phyloP scores from a whole-genome alignment of 225 moss, liverwort and hornwort species.

The Sphagnum contortum region DNA sequence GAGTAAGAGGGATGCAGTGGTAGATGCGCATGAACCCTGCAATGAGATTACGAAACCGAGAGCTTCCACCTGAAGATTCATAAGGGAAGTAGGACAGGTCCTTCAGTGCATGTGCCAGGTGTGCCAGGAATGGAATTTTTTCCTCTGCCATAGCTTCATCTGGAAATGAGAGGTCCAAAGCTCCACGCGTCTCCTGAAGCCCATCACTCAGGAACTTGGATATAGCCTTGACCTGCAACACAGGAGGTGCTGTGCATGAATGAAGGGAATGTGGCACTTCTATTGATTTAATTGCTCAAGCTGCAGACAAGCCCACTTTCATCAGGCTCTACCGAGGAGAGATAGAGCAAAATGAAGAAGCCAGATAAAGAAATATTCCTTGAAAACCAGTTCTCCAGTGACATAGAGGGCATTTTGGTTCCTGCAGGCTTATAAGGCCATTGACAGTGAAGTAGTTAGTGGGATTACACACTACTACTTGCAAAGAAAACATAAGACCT shows the following conservation, averaged over 20 bases:
- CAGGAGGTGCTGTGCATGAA: background rate
- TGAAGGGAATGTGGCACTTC: background rate
- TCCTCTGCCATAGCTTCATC: constrained; percentile 85
- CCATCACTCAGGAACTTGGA: constrained; percentile 83
- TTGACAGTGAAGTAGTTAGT: too few species aligned
- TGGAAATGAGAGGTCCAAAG: constrained; percentile 79
- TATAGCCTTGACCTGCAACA: constrained; percentile 76
- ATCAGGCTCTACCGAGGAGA: background rate
- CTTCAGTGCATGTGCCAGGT: constrained; percentile 72
- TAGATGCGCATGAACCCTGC: constrained; percentile 92
- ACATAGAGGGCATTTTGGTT: too few species aligned
- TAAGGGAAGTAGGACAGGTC: constrained; percentile 75
- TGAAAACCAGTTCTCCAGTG: too few species aligned
- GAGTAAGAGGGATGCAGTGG: constrained; percentile 79
- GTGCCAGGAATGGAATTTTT: constrained; percentile 94
- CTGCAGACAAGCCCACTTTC: background rate
- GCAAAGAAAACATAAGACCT: too few species aligned
- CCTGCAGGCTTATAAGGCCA: too few species aligned
- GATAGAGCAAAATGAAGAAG: background rate
- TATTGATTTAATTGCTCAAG: too few species aligned
- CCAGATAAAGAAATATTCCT: too few species aligned
- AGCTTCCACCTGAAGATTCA: constrained; percentile 68
- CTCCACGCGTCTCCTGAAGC: constrained; percentile 79
- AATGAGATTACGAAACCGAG: constrained; percentile 70
- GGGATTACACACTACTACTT: too few species aligned